Percentiles rank a stretch among this genome's conserved stretches.
Evolutionary conservation across 2,329 filamentous ascomycete species (phyloP).

Genomic region (Helotiales sp.): DNA sequence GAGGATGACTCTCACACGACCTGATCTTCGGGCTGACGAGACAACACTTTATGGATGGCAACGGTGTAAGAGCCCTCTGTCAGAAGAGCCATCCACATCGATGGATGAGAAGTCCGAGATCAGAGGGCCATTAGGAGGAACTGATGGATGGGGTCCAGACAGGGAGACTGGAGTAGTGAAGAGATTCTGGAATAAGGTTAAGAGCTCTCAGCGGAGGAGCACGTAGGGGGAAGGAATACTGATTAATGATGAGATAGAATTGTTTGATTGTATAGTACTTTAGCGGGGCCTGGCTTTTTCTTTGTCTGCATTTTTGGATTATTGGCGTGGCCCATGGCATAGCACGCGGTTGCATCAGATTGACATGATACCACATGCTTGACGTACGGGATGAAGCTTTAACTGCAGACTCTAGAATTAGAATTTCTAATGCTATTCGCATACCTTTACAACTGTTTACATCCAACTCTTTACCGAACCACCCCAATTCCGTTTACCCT

Average conservation of each 20-base stretch:
- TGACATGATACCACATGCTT: slow-evolving; percentile 31
- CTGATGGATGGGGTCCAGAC: slow-evolving; percentile 49
- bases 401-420: not conserved
- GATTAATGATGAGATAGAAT: not conserved
- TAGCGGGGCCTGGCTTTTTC: slow-evolving; percentile 14
- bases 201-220: slow-evolving; percentile 37
- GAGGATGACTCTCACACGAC: slow-evolving; percentile 91
- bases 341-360: slow-evolving; percentile 24
- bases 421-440: slow-evolving; percentile 8
- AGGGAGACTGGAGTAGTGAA: slow-evolving; percentile 62
- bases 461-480: not conserved
- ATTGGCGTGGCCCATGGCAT: slow-evolving; percentile 19
- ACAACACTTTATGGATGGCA: slow-evolving; percentile 75
- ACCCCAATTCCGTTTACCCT: not conserved
- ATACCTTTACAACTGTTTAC: not conserved
- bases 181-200: slow-evolving; percentile 67
- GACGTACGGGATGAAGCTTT: not conserved
- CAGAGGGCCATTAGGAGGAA: slow-evolving; percentile 44
- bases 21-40: slow-evolving; percentile 80
- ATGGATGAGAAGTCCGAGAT: slow-evolving; percentile 56
- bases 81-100: slow-evolving; percentile 59
- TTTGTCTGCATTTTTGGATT: slow-evolving; percentile 9
- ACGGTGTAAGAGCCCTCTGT: slow-evolving; percentile 43
- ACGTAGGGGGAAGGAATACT: slow-evolving; percentile 7
- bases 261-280: slow-evolving; percentile 18